Percentiles rank a stretch among this genome's conserved stretches.
Conservation (phyloP, 805 yeast genomes). For the Cyberlindnera veronae region DNA sequence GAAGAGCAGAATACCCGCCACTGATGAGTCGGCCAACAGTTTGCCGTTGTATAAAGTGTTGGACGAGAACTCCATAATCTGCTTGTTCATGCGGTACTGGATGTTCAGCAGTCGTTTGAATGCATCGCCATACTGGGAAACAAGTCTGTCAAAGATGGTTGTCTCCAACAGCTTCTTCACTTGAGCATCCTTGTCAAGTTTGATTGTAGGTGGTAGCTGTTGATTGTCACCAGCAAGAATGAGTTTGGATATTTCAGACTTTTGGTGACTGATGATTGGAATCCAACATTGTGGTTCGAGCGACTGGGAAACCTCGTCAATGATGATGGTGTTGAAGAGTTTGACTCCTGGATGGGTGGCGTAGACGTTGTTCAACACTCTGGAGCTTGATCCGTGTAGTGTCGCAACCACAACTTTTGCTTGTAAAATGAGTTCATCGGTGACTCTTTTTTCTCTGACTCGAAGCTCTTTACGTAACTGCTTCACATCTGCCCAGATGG, state of each 20-base stretch:
- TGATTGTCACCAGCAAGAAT: slow-evolving; percentile 91
- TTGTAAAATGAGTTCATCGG: slow-evolving; percentile 51
- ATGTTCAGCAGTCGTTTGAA: slow-evolving; percentile 60
- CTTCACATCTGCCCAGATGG: slow-evolving; percentile 66
- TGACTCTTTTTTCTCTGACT: slow-evolving; percentile 59
- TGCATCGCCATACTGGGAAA: slow-evolving; percentile 41
- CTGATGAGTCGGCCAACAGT: slow-evolving; percentile 60
- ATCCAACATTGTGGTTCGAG: slow-evolving; percentile 97
- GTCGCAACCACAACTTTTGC: slow-evolving; percentile 78
- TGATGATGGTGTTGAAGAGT: slow-evolving; percentile 75
- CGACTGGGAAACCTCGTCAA: slow-evolving; percentile 94
- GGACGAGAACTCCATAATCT: slow-evolving; percentile 79
- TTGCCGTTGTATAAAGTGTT: slow-evolving; percentile 56
- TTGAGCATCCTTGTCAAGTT: slow-evolving; percentile 43
- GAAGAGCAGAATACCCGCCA: slow-evolving; percentile 44
- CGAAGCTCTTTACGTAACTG: slow-evolving; percentile 67
- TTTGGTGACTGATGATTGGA: slow-evolving; percentile 66
- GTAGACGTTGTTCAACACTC: slow-evolving; percentile 58
- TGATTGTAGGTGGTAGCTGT: slow-evolving; percentile 90
- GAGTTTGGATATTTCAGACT: slow-evolving; percentile 42
- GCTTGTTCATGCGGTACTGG: slow-evolving; percentile 84
- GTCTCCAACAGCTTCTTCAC: slow-evolving; percentile 47
- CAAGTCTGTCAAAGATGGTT: slow-evolving; percentile 80
- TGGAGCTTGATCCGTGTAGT: slow-evolving; percentile 81
- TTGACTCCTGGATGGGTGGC: slow-evolving; percentile 28